A percentile compares a stretch with the other conserved stretches of the same genome.
phyloP scores from a whole-genome alignment of 345 rosid genomes.

The Bruguiera parviflora region DNA sequence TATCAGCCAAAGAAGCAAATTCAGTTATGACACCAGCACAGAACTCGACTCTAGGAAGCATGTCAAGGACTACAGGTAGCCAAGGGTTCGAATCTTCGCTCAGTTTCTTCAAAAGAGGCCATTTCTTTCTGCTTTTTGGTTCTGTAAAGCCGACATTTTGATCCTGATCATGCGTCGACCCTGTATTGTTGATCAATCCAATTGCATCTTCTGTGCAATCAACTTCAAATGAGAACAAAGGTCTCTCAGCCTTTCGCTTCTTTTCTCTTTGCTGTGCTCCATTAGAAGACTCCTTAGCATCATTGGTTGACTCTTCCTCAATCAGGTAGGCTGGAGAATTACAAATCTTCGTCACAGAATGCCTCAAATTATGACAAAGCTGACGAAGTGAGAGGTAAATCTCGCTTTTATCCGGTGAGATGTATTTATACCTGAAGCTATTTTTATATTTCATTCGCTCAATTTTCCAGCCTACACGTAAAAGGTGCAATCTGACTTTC shows the following conservation, averaged over 20 bases:
- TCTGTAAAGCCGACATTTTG: not conserved
- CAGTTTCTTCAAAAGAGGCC: not conserved
- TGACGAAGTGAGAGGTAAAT: conserved; percentile 12
- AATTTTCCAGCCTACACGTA: conserved; percentile 18
- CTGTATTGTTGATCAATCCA: not conserved
- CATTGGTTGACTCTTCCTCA: not conserved
- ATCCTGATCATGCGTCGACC: not conserved
- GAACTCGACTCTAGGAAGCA: conserved; percentile 2
- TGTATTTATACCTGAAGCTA: conserved; percentile 10
- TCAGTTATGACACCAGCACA: conserved; percentile 8
- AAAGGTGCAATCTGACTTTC: conserved; percentile 15
- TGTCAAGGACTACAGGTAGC: conserved; percentile 1
- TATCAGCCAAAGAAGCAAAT: not conserved
- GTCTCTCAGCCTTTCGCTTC: not conserved
- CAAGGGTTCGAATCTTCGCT: not conserved
- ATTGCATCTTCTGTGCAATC: not conserved
- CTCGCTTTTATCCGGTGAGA: not conserved
- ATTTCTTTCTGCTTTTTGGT: not conserved
- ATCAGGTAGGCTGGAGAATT: not conserved
- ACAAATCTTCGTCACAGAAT: not conserved
- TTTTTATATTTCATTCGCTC: not conserved
- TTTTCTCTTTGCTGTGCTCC: not conserved
- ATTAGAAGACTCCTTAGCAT: not conserved
- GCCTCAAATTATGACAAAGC: conserved; percentile 11
- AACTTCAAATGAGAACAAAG: too few species aligned